Evolutionary conservation across 768 basidiomycete species (phyloP), one percentile per base, ranked within the genome.

Genomic region (Amanita pallidorosea): DNA sequence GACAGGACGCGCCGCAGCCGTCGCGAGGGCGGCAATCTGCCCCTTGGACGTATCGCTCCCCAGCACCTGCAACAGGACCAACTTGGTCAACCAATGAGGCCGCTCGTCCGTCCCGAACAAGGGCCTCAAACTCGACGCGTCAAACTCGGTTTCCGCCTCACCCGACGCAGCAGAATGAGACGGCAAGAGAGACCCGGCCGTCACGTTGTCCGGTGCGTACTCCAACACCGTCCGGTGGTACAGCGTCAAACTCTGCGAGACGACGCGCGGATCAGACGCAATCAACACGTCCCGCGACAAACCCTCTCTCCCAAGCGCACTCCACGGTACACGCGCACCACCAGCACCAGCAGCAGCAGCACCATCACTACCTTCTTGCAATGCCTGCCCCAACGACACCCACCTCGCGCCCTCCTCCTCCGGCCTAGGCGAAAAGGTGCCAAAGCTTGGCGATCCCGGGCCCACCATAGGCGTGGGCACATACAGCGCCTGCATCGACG

Each of bases 1-100:
- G n/a, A 34, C 49, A 9, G 5, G 45, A 25, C 15, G 48, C 37
- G 13, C 23, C 41, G 13, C 23, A 13, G 12, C 20, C 9, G 38
- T 0, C 17, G 27, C 33, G 4, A 25, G 22, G 4, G 29, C 22
- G 2, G 45, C 22, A 2, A 51, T 43, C 47, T 62, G 60, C 20
- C 61, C 56, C 49, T 58, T 64, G 7, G 73, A 67, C 1, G 74
- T 70, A 57, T 85, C 84, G 0, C 74, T 71, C 22, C 77, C 80
- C 11, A 90, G 72, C 11, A 89, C 75, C 60, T 88, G 87, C 40
- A 82, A 62, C 2, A 92, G 63, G 5, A 91, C 65, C 4, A 86
- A 63, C 57, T 77, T 82, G 12, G 89, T 91, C 37, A 91, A 67
- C 88, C 88, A 92, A 61, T 92, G 85, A 2, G 87, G 85, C 38